Evolutionary conservation across 2,329 filamentous ascomycete species (phyloP).

Genomic region (Aspergillus sp.): DNA sequence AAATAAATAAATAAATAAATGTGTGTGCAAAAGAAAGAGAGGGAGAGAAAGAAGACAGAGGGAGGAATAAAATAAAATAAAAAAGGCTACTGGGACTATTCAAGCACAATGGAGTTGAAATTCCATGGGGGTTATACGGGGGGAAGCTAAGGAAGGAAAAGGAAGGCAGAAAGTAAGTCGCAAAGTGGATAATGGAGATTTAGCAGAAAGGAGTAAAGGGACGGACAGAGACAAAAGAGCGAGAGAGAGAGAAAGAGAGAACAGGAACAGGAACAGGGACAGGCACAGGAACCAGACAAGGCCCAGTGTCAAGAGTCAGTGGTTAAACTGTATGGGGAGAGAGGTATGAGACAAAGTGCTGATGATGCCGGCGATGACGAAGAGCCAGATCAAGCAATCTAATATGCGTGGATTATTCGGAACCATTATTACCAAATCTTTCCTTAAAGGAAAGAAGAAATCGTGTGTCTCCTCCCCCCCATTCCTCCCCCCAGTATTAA

Average conservation of each 20-base stretch:
- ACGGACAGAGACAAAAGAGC: neutral
- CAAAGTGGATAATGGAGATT: slow-evolving; percentile 6
- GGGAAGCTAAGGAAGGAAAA: neutral
- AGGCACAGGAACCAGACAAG: neutral
- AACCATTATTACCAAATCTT: slow-evolving; percentile 5
- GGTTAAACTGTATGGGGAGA: neutral
- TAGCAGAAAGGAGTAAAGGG: slow-evolving; percentile 1
- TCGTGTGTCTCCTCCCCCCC: neutral
- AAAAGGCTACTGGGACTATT: neutral
- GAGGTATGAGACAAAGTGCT: slow-evolving; percentile 1
- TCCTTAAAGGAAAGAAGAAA: neutral
- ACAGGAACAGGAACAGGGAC: neutral
- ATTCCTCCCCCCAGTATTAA: neutral
- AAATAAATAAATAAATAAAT: neutral
- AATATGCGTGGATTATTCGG: slow-evolving; percentile 7
- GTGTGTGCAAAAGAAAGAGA: neutral
- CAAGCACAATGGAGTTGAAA: neutral
- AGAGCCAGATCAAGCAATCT: slow-evolving; percentile 6
- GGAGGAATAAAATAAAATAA: neutral
- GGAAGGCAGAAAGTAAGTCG: slow-evolving; percentile 2
- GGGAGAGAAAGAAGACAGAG: neutral
- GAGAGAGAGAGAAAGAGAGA: too few relatives aligned
- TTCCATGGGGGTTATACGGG: neutral
- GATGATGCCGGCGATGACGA: slow-evolving; percentile 8
- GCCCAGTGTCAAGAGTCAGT: neutral